Conservation (phyloP, 2,329 filamentous ascomycete species). For the Fusarium zealandicum region DNA sequence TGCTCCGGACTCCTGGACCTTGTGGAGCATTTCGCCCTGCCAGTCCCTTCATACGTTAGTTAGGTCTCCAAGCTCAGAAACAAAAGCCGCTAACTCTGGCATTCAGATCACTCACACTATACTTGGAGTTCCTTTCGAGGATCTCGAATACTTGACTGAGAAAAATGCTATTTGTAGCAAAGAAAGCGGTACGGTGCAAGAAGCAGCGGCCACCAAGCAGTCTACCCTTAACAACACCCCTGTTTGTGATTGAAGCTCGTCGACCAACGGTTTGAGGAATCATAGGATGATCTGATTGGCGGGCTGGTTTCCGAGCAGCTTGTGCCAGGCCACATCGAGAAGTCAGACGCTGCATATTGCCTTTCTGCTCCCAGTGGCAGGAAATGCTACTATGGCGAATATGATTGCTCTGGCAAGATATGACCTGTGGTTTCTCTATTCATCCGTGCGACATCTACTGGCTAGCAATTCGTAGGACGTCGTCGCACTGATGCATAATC, state of each 20-base stretch:
- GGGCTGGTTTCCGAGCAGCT: slow-evolving; percentile 52
- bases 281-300: slow-evolving; percentile 55
- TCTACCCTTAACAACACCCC: slow-evolving; percentile 20
- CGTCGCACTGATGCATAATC: slow-evolving; percentile 53
- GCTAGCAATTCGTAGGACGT: slow-evolving; percentile 46
- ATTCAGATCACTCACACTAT: slow-evolving; percentile 57
- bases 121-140: slow-evolving; percentile 55
- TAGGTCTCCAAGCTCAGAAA: not conserved
- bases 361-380: slow-evolving; percentile 58
- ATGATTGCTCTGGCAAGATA: slow-evolving; percentile 53
- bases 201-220: slow-evolving; percentile 54
- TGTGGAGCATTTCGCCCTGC: slow-evolving; percentile 54
- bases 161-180: slow-evolving; percentile 55
- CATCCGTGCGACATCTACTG: too few relatives aligned
- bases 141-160: slow-evolving; percentile 53
- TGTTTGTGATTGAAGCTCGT: slow-evolving; percentile 43
- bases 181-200: slow-evolving; percentile 54
- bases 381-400: slow-evolving; percentile 60
- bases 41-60: slow-evolving; percentile 54
- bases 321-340: slow-evolving; percentile 47
- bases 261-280: slow-evolving; percentile 48
- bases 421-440: not conserved
- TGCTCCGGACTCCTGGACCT: slow-evolving; percentile 52
- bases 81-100: slow-evolving; percentile 27
- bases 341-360: slow-evolving; percentile 55